These are phyloP conservation scores for Filosporella fistucella DNA, from an alignment of 495 filamentous ascomycete genomes.

Conservation along the genomic window DNA sequence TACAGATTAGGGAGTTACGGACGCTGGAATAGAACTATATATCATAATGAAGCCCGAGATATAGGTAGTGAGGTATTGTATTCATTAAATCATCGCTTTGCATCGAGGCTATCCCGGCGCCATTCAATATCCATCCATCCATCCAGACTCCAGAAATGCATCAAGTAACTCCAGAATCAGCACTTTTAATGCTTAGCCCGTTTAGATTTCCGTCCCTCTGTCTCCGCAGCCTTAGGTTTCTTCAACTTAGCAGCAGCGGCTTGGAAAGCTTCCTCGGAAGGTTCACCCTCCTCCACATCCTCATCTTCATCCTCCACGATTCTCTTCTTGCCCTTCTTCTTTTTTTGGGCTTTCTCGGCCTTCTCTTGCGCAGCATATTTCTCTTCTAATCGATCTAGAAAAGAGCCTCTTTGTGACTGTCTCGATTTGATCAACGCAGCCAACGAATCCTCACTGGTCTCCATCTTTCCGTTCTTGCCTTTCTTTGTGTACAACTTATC, in stretches of 20 bases:
- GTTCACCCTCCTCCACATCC: conserved; percentile 33
- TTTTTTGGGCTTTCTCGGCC: conserved; percentile 32
- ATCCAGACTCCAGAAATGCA: conserved; percentile 21
- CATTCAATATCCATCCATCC: conserved; percentile 7
- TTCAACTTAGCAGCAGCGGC: conserved; percentile 38
- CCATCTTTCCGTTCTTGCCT: conserved; percentile 33
- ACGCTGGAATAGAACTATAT: too few relatives aligned
- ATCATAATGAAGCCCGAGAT: too few relatives aligned
- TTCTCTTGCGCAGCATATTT: conserved; percentile 57
- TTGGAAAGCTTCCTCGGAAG: conserved; percentile 66
- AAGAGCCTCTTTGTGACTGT: conserved; percentile 36
- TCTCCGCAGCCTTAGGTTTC: conserved; percentile 22
- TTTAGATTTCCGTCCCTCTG: conserved; percentile 25
- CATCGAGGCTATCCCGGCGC: too few relatives aligned
- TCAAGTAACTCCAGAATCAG: conserved; percentile 7
- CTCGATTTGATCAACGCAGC: conserved; percentile 55
- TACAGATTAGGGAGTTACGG: too few relatives aligned
- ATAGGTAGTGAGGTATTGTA: too few relatives aligned
- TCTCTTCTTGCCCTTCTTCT: conserved; percentile 46
- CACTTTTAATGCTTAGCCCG: conserved; percentile 23
- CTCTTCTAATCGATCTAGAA: conserved; percentile 66
- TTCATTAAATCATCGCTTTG: too few relatives aligned
- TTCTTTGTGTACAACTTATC: conserved; percentile 48
- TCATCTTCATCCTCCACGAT: conserved; percentile 30
- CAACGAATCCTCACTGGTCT: conserved; percentile 44